Base-by-base conservation (phyloP, 805 yeast genomes). In the Nakazawaea wyomingensis region DNA sequence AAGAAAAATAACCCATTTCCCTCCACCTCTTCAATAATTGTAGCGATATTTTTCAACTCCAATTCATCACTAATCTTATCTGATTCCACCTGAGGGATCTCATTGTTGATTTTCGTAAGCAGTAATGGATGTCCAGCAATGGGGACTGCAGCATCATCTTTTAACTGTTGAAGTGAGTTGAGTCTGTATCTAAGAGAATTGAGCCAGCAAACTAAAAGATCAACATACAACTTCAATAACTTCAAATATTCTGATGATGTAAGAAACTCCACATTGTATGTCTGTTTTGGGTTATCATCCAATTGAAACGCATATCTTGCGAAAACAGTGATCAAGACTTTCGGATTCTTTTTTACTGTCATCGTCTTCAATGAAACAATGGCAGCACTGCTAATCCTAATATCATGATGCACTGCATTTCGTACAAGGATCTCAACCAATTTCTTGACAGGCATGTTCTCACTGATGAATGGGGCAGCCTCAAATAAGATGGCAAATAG, bases 1-100 rank as follows among this genome's bases (percentile, higher is more conserved):
- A 93, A 66, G 55, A 95, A 91, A 54, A 87, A 93, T 24, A 93
- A 63, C 0, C 96, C 99, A 56, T 90, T 87, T 0, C 99, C 97
- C 61, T 93, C 99, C 8, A 91, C 86, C 48, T 91, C 97, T 60
- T 93, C 98, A 37, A 93, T 82, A 0, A 85, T 83, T 0, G 96
- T 84, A 48, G 87, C 80, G 14, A 88, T 79, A 37, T 79, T 80
- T 51, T 85, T 86, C 74, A 87, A 70, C 55, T 85, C 91, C 29
- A 85, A 60, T 45, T 80, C 85, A 48, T 84, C 89, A 62, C 64
- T 40, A 11, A 43, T 34, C 19, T 33, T 37, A 19, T 37, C 34
- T 9, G 46, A 38, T 14, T 34, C 38, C 9, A 21, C 11, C n/a
- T 20, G 69, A 38, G 65, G 70, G 20, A 74, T 66, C 44, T 73